Base-by-base conservation (phyloP, 2,329 filamentous ascomycete genomes). In the Coniochaeta pulveracea region DNA sequence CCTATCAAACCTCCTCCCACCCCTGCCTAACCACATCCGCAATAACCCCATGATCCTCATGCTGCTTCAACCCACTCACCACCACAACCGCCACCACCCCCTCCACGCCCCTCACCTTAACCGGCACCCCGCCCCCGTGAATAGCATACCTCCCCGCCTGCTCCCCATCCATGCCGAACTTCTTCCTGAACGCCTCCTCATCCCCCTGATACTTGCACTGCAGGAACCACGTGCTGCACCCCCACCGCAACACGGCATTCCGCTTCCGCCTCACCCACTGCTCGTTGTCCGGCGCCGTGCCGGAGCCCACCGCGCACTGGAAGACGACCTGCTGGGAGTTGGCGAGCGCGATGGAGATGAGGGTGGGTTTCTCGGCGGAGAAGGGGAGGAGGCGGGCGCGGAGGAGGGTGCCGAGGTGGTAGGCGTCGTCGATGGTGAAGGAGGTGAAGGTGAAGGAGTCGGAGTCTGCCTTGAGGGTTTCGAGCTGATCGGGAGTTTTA, bases 11-110 rank as follows among this genome's bases (percentile, higher is more conserved):
- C 19, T 33, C 19, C 38, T 46, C 37, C 63, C 63, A 67, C 36
- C 63, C 56, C 18, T 72, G 68, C 44, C 64, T 63, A 26, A 86
- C 63, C 1, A 73, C 74, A 50, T 86, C 79, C 1, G 82, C 69
- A 47, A 89, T 75, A 23, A 86, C 71, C 7, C 73, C 74, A 54
- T 91, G 84, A 53, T 88, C 82, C 58, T 86, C 71, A 45, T 82
- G 66, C 55, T 86, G 79, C 60, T 76, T 80, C 52, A 89, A 53
- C 4, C 83, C 84, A 47, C 76, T 81, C 1, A 89, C 79, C 12
- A 86, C 74, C 16, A 86, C 74, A 1, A 85, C 76, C 1, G 72
- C 83, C 7, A 86, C 76, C 3, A 85, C 58, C 1, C 82, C 83
- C 57, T 88, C 82, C 2, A 88, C 80, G 0, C 80, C 80, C 34